Evolutionary conservation across 169 alveolate species (phyloP).

Genomic region (Hepatocystis sp.): DNA sequence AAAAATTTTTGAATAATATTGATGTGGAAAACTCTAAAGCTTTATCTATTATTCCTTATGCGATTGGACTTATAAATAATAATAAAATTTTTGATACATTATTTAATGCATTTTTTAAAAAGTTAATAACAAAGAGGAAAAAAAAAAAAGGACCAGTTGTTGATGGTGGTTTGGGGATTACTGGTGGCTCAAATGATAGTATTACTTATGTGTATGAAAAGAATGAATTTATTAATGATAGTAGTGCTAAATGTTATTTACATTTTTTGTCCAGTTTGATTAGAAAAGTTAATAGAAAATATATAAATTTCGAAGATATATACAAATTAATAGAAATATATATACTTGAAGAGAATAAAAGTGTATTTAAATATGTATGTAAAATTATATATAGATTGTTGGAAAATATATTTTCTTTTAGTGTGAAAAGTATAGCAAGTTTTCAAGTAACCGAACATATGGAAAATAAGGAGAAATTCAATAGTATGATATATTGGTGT

Average conservation of each 20-base stretch:
- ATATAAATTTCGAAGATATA: conserved; percentile 45
- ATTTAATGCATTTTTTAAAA: conserved; percentile 54
- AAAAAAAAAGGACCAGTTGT: conserved; percentile 3
- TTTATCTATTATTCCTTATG: conserved; percentile 60
- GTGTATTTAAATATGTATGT: conserved; percentile 47
- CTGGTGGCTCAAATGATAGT: background rate
- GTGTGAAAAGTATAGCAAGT: conserved; percentile 30
- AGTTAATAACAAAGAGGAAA: conserved; percentile 41
- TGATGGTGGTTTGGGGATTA: background rate
- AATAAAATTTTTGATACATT: conserved; percentile 50
- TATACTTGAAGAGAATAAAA: conserved; percentile 39
- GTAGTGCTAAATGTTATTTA: conserved; percentile 46
- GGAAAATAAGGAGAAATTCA: conserved; percentile 11
- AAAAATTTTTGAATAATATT: conserved; percentile 43
- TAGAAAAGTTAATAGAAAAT: conserved; percentile 36
- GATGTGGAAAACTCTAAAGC: conserved; percentile 54
- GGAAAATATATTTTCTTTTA: conserved; percentile 27
- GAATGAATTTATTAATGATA: conserved; percentile 66
- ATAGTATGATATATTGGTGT: conserved; percentile 31
- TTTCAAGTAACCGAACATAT: conserved; percentile 32
- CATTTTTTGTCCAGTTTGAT: conserved; percentile 53
- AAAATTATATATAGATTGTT: conserved; percentile 64
- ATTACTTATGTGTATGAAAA: conserved; percentile 46
- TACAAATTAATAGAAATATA: conserved; percentile 58
- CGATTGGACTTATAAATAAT: conserved; percentile 44